Evolutionary conservation across 1,139 yeast species (phyloP), one percentile per base, ranked within the genome.

Genomic region (Saccharomycopsis phalli): DNA sequence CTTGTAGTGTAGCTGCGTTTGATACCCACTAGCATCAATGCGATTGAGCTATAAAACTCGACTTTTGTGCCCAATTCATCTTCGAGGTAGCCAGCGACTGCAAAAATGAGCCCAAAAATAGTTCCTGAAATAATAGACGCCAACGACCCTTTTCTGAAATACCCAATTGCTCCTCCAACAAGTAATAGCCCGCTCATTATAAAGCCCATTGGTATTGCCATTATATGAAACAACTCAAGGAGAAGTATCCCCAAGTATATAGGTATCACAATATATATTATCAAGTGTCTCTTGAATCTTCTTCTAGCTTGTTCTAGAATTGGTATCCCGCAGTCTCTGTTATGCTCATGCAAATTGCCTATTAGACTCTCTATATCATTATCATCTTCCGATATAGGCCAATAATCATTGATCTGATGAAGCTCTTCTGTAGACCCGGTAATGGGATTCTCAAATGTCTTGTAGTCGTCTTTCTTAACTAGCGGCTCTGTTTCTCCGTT

Each of bases 131-230:
- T 31, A 13, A 42, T 20, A 3, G 46, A 42, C 2, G 39, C 29
- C 4, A 31, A n/a, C 2, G 46, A 42, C 4, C 31, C 29, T 23
- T 37, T 36, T 19, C 14, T 31, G 22, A 27, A 3, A 16, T 31
- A 42, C 5, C 46, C 46, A 21, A 40, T 27, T 3, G 29, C 14
- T 4, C 43, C 46, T 6, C 46, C 46, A 10, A 39, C 11, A 7
- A 34, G 11, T 16, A 38, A 30, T 25, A 42, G 25, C 3, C 13
- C 32, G 14, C 33, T 40, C 37, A 42, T 27, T 14, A 42, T 33
- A 20, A 25, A 42, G 3, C 44, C 44, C n/a, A 39, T 29, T 4
- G 46, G 46, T 14, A 40, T 13, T 7, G 19, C 31, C 8, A 39
- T 10, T 6, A 39, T 27, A 27, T 34, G 34, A 17, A 39, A 29